Evolutionary conservation across 192 early-diverging fungal genomes (phyloP).

Genomic region (Linderina pennispora): DNA sequence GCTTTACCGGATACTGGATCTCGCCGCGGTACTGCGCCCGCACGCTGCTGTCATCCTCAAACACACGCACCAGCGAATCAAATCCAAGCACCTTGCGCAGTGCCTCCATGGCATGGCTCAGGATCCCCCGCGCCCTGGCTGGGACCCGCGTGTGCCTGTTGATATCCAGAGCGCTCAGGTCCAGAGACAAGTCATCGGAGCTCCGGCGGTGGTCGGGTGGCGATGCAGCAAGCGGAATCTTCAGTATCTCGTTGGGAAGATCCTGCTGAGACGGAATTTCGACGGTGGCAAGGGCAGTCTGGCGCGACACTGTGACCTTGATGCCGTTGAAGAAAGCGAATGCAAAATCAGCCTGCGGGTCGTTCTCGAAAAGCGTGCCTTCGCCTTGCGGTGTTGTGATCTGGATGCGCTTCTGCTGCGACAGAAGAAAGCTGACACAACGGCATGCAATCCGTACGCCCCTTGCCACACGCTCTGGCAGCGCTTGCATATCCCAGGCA

Average conservation of each 20-base stretch:
- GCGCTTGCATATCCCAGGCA: slow-evolving; percentile 9
- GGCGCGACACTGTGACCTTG: slow-evolving; percentile 37
- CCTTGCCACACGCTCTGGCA: slow-evolving; percentile 30
- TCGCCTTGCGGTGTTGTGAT: slow-evolving; percentile 69
- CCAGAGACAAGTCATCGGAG: slow-evolving; percentile 1
- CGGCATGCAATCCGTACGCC: slow-evolving; percentile 40
- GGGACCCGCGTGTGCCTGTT: slow-evolving; percentile 9
- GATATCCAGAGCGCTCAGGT: not conserved
- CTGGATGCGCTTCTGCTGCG: slow-evolving; percentile 59
- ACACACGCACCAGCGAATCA: slow-evolving; percentile 13
- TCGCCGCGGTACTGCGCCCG: slow-evolving; percentile 3
- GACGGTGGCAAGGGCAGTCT: slow-evolving; percentile 30
- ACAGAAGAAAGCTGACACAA: slow-evolving; percentile 51
- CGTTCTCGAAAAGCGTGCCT: slow-evolving; percentile 63
- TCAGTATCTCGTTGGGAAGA: slow-evolving; percentile 43
- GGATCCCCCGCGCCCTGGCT: slow-evolving; percentile 20
- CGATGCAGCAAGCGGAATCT: slow-evolving; percentile 21
- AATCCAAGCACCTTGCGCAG: slow-evolving; percentile 14
- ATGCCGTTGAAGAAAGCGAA: slow-evolving; percentile 62
- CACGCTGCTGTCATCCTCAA: slow-evolving; percentile 11
- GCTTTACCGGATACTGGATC: slow-evolving; percentile 16
- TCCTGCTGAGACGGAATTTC: slow-evolving; percentile 41
- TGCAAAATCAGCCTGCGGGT: slow-evolving; percentile 53
- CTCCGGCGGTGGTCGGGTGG: not conserved
- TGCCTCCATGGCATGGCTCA: slow-evolving; percentile 21